phyloP scores from a whole-genome alignment of 768 basidiomycete genomes.

The Suillus subalutaceus region DNA sequence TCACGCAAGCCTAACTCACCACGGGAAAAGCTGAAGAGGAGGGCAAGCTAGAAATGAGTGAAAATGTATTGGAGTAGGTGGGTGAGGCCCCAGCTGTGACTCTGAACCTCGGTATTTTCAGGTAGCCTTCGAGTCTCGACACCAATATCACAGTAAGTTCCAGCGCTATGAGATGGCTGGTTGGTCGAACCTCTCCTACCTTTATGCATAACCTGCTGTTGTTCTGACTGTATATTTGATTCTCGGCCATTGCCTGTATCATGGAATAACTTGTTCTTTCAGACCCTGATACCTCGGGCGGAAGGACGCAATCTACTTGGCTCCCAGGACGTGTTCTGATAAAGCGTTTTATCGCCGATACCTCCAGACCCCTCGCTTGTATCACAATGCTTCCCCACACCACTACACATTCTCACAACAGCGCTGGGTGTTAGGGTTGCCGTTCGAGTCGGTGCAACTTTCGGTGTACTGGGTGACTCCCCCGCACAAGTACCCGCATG shows the following conservation, averaged over 20 bases:
- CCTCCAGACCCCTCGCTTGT: background rate
- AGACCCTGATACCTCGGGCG: background rate
- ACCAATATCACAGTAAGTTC: background rate
- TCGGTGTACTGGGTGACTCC: background rate
- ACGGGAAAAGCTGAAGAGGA: background rate
- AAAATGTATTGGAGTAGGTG: background rate
- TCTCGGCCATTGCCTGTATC: conserved; percentile 30
- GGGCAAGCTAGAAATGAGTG: background rate
- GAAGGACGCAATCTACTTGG: background rate
- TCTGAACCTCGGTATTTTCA: background rate
- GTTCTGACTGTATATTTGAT: conserved; percentile 28
- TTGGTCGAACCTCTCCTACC: background rate
- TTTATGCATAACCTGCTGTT: conserved; percentile 13
- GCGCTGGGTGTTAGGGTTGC: background rate
- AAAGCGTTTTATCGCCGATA: background rate
- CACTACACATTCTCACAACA: background rate
- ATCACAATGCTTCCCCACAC: background rate
- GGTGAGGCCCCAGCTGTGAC: background rate
- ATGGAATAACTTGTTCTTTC: conserved; percentile 15
- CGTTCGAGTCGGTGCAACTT: background rate
- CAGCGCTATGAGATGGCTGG: background rate
- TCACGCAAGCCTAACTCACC: background rate
- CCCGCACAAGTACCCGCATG: conserved; percentile 8
- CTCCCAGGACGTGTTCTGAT: background rate
- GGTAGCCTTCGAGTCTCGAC: background rate